Percentiles rank a stretch among this genome's conserved stretches.
Evolutionary conservation across 495 filamentous ascomycete genomes (phyloP).

Genomic region (Pseudomonodictys pantanalensis): DNA sequence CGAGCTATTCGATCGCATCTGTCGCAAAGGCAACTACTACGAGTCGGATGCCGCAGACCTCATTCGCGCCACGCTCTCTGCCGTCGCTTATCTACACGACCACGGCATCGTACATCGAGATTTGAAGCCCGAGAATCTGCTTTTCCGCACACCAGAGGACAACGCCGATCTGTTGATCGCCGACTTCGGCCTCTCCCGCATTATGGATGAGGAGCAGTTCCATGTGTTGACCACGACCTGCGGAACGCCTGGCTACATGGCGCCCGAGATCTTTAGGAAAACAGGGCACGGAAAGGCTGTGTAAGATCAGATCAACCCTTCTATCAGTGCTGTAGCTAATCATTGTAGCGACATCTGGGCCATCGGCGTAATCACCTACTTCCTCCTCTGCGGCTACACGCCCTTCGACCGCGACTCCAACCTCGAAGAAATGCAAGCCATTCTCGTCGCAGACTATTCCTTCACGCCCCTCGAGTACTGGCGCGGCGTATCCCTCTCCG

Average conservation of each 20-base stretch:
- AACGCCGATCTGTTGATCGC: slow-evolving; percentile 91
- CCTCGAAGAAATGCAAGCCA: slow-evolving; percentile 98
- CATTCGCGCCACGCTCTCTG: slow-evolving; percentile 88
- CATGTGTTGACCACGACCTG: slow-evolving; percentile 97
- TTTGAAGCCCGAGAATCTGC: slow-evolving; percentile 71
- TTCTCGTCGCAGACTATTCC: slow-evolving; percentile 90
- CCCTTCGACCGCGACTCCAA: slow-evolving; percentile 97
- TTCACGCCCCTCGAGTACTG: slow-evolving; percentile 97
- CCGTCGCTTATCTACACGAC: slow-evolving; percentile 97
- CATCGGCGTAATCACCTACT: slow-evolving; percentile 86
- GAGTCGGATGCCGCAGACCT: slow-evolving; percentile 95
- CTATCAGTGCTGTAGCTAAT: not conserved
- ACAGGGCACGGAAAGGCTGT: slow-evolving; percentile 76
- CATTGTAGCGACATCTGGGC: slow-evolving; percentile 67
- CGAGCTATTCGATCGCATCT: slow-evolving; percentile 97
- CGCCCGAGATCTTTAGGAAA: slow-evolving; percentile 78
- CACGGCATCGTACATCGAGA: slow-evolving; percentile 96
- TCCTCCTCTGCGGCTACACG: slow-evolving; percentile 95
- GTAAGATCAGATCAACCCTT: slow-evolving; percentile 45
- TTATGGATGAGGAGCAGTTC: slow-evolving; percentile 99
- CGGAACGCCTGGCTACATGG: slow-evolving; percentile 96
- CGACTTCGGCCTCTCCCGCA: slow-evolving; percentile 88
- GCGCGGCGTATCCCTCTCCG: slow-evolving; percentile 81
- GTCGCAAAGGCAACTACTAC: slow-evolving; percentile 96
- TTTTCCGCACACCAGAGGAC: slow-evolving; percentile 77